A percentile compares a stretch with the other conserved stretches of the same genome.
phyloP scores from a whole-genome alignment of 306 rosid species.

The Carpinus viminea region DNA sequence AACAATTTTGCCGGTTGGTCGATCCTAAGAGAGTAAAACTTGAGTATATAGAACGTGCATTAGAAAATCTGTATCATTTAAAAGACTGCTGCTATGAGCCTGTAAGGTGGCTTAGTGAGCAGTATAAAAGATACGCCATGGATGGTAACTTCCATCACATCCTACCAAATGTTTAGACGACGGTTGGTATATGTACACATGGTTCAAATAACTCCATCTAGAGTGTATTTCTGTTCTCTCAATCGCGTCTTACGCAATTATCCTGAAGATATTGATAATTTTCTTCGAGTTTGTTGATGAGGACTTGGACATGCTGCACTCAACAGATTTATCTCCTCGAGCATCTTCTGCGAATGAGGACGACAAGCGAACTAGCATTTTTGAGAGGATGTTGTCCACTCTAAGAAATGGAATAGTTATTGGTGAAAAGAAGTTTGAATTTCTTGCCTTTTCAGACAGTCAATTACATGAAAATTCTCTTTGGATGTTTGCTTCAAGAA shows the following conservation, averaged over 20 bases:
- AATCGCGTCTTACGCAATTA: constrained; percentile 42
- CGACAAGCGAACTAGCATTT: constrained; percentile 48
- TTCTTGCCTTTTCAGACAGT: constrained; percentile 85
- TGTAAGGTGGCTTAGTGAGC: constrained; percentile 27
- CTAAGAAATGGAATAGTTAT: constrained; percentile 65
- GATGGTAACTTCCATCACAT: constrained; percentile 6
- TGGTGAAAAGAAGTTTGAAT: constrained; percentile 74
- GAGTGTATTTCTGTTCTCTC: constrained; percentile 41
- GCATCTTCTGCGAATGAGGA: neutral
- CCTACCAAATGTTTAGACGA: constrained; percentile 35
- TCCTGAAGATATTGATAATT: constrained; percentile 36
- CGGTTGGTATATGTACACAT: constrained; percentile 37
- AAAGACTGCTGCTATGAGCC: constrained; percentile 49
- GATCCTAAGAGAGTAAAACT: constrained; percentile 25
- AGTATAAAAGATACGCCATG: constrained; percentile 2
- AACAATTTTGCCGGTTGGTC: constrained; percentile 30
- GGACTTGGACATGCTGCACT: constrained; percentile 35
- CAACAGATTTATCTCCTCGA: constrained; percentile 27
- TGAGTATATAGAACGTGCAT: constrained; percentile 37
- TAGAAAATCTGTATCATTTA: constrained; percentile 33
- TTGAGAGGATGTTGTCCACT: constrained; percentile 53
- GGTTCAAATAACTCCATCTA: constrained; percentile 40
- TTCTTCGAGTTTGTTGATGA: constrained; percentile 50
- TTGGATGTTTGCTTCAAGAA: constrained; percentile 87
- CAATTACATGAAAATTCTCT: constrained; percentile 67